Base-by-base conservation (phyloP, 2,329 filamentous ascomycete species). In the Sclerotinia glacialis region DNA sequence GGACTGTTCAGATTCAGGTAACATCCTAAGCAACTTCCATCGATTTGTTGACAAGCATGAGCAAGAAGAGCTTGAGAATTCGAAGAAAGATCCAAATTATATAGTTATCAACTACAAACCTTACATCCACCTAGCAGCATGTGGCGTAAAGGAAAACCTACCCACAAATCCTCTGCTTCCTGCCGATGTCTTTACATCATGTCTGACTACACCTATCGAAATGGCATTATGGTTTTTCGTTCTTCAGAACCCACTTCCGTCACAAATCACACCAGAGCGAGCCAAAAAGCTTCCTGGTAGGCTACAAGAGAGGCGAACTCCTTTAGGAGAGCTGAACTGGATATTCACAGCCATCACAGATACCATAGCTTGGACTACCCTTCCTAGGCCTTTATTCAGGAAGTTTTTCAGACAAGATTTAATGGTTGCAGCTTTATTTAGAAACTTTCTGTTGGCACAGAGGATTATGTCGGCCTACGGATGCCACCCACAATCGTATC, bases 281-380 rank as follows among this genome's bases (percentile, higher is more conserved):
- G 93, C 94, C 52, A 90, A 92, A 77, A 91, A 92, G 74, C 89
- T 99, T 23, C 93, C 94, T 3, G 95, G 95, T 44, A 89, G 93
- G 69, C 85, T 98, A 52, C 94, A 97, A 75, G 95, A 99, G 78
- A 86, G 95, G 68, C 85, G 95, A 75, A 98, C 95, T 60, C 95
- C 95, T 11, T 84, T 99, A 44, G 95, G 95, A 69, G 95, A 99
- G 79, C 82, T 99, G 18, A 99, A 99, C 75, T 99, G 95, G 95
- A 99, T 99, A 46, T 98, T 99, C 76, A 99, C 95, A 0, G 95
- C 95, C 65, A 98, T 99, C 71, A 99, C 95, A 0, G 95, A 99
- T 77, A 98, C 94, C 1, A 99, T 99, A 74, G 95, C 95, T 0
- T 99, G 95, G 95, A 98, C 96, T 42, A 96, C 92, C 6, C 81